Evolutionary conservation across 495 filamentous ascomycete genomes (phyloP).

Genomic region (Cercophora sp.): DNA sequence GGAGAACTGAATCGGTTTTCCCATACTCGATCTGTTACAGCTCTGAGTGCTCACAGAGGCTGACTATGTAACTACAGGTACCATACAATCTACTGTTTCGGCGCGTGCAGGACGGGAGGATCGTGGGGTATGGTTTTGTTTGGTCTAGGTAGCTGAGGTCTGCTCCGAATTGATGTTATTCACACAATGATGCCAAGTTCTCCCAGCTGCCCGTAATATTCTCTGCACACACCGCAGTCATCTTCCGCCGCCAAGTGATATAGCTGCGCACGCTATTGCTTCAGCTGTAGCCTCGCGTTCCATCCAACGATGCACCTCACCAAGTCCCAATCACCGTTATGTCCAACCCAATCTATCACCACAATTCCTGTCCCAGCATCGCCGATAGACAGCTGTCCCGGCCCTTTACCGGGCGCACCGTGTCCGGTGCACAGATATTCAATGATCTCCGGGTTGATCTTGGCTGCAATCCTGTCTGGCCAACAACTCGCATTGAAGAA

Average conservation of each 20-base stretch:
- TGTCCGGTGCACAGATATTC: conserved; percentile 74
- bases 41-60: conserved; percentile 12
- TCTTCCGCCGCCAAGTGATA: background rate
- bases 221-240: background rate
- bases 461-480: conserved; percentile 90
- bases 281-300: conserved; percentile 71
- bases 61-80: conserved; percentile 21
- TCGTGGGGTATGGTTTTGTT: no score
- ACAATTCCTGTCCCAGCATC: conserved; percentile 89
- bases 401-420: conserved; percentile 41
- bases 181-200: background rate
- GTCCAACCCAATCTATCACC: conserved; percentile 89
- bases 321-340: conserved; percentile 89
- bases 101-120: no score
- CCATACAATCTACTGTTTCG: no score
- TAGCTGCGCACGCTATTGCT: conserved; percentile 19
- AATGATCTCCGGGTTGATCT: conserved; percentile 84
- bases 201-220: background rate
- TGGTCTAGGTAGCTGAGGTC: no score
- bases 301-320: conserved; percentile 84
- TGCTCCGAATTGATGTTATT: no score
- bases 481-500: conserved; percentile 90
- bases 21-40: conserved; percentile 1
- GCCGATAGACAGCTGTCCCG: conserved; percentile 45
- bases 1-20: conserved; percentile 75